Evolutionary conservation across 148 eudicot genomes (phyloP).

Genomic region (Chenopodium berlandieri): DNA sequence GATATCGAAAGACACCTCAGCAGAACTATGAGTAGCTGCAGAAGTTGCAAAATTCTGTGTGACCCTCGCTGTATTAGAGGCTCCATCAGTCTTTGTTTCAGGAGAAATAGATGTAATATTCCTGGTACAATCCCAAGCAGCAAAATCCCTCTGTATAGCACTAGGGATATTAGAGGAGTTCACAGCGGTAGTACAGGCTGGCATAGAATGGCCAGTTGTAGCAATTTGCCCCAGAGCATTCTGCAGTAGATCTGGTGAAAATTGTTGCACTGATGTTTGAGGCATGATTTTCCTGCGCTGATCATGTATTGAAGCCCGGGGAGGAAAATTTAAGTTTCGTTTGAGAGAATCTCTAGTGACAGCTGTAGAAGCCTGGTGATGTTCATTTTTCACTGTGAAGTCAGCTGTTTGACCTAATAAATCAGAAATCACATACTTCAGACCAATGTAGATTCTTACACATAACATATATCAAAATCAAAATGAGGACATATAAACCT

Average conservation of each 20-base stretch:
- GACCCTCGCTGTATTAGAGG: neutral
- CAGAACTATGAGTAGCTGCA: neutral
- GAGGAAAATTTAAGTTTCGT: constrained; percentile 20
- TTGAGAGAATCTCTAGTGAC: constrained; percentile 8
- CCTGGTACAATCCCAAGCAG: constrained; percentile 5
- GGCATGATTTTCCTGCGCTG: constrained; percentile 18
- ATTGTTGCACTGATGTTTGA: constrained; percentile 16
- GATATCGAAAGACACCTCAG: neutral
- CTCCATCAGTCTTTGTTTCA: neutral
- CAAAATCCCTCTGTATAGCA: neutral
- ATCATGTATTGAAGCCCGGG: neutral
- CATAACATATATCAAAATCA: neutral
- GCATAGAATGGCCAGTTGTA: constrained; percentile 1
- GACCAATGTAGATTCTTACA: neutral
- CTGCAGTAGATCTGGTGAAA: constrained; percentile 23
- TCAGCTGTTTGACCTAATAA: constrained; percentile 16
- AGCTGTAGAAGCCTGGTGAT: constrained; percentile 11
- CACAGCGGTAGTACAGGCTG: constrained; percentile 4
- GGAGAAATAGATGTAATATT: neutral
- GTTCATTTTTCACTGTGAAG: neutral
- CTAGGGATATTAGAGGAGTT: constrained; percentile 2
- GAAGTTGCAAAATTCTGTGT: neutral
- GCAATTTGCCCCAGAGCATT: constrained; percentile 22
- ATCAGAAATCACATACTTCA: constrained; percentile 8
- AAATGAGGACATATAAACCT: neutral